Evolutionary conservation across 257 asterid genomes (phyloP).

Genomic region (Craterostigma plantagineum): DNA sequence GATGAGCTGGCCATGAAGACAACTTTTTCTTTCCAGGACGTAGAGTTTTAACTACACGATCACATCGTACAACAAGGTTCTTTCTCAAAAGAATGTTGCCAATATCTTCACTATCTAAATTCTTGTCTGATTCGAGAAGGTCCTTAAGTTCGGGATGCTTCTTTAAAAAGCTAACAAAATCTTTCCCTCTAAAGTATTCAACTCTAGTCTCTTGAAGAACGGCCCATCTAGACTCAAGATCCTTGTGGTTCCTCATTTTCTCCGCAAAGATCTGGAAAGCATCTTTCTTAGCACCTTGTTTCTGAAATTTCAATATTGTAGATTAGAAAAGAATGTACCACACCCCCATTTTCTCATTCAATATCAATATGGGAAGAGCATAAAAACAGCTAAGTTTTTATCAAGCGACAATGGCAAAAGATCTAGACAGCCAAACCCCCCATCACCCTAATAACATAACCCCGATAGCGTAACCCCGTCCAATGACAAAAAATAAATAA

Average conservation of each 20-base stretch:
- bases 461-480: no score
- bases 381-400: no score
- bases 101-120: conserved; percentile 61
- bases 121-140: conserved; percentile 59
- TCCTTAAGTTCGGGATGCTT: conserved; percentile 69
- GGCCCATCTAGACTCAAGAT: conserved; percentile 94
- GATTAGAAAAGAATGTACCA: no score
- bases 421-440: no score
- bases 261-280: conserved; percentile 80
- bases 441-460: no score
- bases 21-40: conserved; percentile 91
- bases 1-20: conserved; percentile 97
- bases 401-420: no score
- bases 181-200: conserved; percentile 92
- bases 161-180: conserved; percentile 62
- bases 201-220: conserved; percentile 95
- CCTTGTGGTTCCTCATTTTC: conserved; percentile 93
- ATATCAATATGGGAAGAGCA: no score
- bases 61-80: conserved; percentile 84
- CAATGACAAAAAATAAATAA: no score
- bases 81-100: conserved; percentile 60
- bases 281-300: conserved; percentile 64
- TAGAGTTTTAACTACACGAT: conserved; percentile 82
- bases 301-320: conserved; percentile 31
- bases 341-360: no score